Percentiles rank a stretch among this genome's conserved stretches.
phyloP scores from a whole-genome alignment of 1,284 basidiomycete species.

The Apiotrichum akiyoshidainum region DNA sequence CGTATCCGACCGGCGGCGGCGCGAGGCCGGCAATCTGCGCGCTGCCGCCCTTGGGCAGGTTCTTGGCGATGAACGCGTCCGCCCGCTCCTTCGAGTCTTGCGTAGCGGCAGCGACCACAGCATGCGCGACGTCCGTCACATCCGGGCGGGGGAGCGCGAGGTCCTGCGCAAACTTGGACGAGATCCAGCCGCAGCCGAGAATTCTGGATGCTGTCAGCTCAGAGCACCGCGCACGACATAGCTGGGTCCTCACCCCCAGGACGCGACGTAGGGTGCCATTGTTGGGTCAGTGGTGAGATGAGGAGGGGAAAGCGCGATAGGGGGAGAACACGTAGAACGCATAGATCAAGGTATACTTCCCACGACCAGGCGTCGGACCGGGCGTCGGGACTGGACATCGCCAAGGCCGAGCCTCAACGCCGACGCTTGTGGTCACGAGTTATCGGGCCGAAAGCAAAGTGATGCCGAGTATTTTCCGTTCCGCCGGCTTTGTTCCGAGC shows the following conservation, averaged over 20 bases:
- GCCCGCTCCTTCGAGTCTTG: slow-evolving; percentile 43
- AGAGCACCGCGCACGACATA: background rate
- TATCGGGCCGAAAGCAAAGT: too few species aligned
- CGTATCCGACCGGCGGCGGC: slow-evolving; percentile 31
- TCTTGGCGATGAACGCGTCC: slow-evolving; percentile 44
- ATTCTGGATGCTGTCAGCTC: slow-evolving; percentile 10
- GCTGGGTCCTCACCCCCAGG: slow-evolving; percentile 13
- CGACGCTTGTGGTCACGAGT: too few species aligned
- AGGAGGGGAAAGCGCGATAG: background rate
- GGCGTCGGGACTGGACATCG: too few species aligned
- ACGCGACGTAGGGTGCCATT: slow-evolving; percentile 16
- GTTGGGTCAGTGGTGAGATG: background rate
- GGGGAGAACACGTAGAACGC: too few species aligned
- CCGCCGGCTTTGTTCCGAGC: too few species aligned
- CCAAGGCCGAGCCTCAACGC: too few species aligned
- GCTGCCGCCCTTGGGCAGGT: slow-evolving; percentile 35
- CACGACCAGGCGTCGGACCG: too few species aligned
- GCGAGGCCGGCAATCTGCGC: slow-evolving; percentile 33
- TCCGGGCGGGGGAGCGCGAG: slow-evolving; percentile 41
- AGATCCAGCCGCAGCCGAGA: slow-evolving; percentile 35
- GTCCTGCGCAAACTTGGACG: slow-evolving; percentile 49
- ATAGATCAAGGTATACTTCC: too few species aligned
- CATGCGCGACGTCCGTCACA: slow-evolving; percentile 51
- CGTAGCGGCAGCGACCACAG: slow-evolving; percentile 51
- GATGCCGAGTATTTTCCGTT: too few species aligned